Base-by-base conservation (phyloP, 164 flowering plant species). In the Berberis vulgaris region DNA sequence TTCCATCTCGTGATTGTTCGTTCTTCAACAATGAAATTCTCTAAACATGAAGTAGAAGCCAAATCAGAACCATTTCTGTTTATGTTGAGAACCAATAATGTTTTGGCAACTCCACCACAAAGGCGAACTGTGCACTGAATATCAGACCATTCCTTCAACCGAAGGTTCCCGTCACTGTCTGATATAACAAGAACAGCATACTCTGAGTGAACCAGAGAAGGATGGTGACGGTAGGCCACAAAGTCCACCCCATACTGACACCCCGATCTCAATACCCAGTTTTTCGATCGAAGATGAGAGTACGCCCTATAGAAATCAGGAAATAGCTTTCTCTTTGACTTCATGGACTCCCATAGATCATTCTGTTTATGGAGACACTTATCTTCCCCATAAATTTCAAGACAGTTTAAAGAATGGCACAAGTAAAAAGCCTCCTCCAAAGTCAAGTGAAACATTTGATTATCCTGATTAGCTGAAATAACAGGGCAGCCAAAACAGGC, bases 181-280 rank as follows among this genome's bases (percentile, higher is more conserved):
- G 78, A 74, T 10, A 76, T 61, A 47, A 85, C 85, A 59, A 87
- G 67, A 47, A 82, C 89, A 3, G 87, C 87, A 74, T 78, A 88
- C 49, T 88, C 94, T 56, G 94, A 81, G 73, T 91, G 97, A 40
- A 92, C 88, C 46, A 86, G 63, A 54, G 82, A 68, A 0, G 88
- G 96, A 70, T 85, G 94, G 65, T 86, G 91, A 8, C 84, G 76
- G 57, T 84, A 89, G 7, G 86, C 87, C 49, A 87, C 93, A 74
- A 78, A 92, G 63, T 89, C 96, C 26, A 80, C 90, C 59, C 96
- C 98, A 67, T 83, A 86, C 54, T 80, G 84, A 13, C 79, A 74
- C 45, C 96, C 98, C 2, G 87, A 65, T 41, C 84, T 79, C 62
- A 92, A 91, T 3, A 87, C 84, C 96, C 96, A 92, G 71, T 92